These are phyloP conservation scores for Arthromyces matolae DNA, from an alignment of 768 basidiomycete genomes.

Conservation along the genomic window DNA sequence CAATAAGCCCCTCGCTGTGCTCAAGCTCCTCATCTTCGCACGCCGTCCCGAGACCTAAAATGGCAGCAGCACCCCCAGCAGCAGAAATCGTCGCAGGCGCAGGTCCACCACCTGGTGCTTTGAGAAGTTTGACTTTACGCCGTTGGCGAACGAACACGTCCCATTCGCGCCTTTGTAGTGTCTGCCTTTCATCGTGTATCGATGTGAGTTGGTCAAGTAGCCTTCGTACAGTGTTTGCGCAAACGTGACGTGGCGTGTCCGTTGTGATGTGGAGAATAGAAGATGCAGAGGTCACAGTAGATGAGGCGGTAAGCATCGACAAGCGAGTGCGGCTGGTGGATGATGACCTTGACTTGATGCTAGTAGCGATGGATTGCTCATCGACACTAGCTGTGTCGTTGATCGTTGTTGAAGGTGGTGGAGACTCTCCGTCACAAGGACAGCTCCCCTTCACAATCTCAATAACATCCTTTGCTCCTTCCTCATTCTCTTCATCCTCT, in stretches of 20 bases:
- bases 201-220: constrained; percentile 73
- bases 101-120: constrained; percentile 20
- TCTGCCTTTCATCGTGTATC: constrained; percentile 80
- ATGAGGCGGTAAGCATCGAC: constrained; percentile 30
- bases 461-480: constrained; percentile 28
- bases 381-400: constrained; percentile 11
- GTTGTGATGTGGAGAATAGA: constrained; percentile 59
- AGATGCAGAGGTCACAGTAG: constrained; percentile 30
- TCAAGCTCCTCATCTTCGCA: constrained; percentile 69
- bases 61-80: constrained; percentile 51
- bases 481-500: constrained; percentile 47
- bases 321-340: constrained; percentile 47
- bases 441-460: constrained; percentile 49
- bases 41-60: constrained; percentile 64
- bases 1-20: constrained; percentile 84
- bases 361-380: constrained; percentile 28
- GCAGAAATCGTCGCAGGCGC: constrained; percentile 24
- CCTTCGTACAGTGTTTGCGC: constrained; percentile 68
- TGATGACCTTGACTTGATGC: constrained; percentile 47
- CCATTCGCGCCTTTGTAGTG: constrained; percentile 73
- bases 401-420: constrained; percentile 8
- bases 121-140: constrained; percentile 40
- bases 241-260: constrained; percentile 70
- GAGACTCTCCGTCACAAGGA: constrained; percentile 35
- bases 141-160: constrained; percentile 79